These are phyloP conservation scores for Ilyonectria mors-panacis DNA, from an alignment of 2,329 filamentous ascomycete species.

Conservation along the genomic window DNA sequence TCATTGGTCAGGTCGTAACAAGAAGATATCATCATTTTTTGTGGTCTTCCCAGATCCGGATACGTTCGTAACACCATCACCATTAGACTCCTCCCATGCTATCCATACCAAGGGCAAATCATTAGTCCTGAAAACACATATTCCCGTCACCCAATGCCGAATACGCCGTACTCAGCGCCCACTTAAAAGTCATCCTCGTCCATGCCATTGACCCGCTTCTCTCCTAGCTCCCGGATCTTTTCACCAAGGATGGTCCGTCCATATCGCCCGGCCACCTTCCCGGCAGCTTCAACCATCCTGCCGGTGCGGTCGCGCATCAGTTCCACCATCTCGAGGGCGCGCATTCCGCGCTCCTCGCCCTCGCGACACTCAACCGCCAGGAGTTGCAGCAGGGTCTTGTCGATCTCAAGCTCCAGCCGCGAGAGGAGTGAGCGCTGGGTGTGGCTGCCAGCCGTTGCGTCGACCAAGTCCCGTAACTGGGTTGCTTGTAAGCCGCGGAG, in stretches of 20 bases:
- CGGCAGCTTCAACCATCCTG: slow-evolving; percentile 91
- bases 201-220: slow-evolving; percentile 75
- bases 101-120: not conserved
- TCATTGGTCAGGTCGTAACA: not conserved
- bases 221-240: slow-evolving; percentile 90
- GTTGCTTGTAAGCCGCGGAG: slow-evolving; percentile 80
- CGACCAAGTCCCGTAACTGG: slow-evolving; percentile 82
- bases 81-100: not conserved
- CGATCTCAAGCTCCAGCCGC: slow-evolving; percentile 84
- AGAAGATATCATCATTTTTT: not conserved
- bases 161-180: not conserved
- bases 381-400: slow-evolving; percentile 91
- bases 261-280: slow-evolving; percentile 90
- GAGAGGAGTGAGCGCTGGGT: slow-evolving; percentile 77
- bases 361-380: slow-evolving; percentile 92
- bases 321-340: slow-evolving; percentile 89
- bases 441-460: slow-evolving; percentile 71
- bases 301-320: slow-evolving; percentile 89
- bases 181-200: slow-evolving; percentile 66
- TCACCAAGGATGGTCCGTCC: slow-evolving; percentile 84
- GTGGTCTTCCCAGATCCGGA: not conserved
- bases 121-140: slow-evolving; percentile 1
- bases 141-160: not conserved
- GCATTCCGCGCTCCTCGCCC: slow-evolving; percentile 94
- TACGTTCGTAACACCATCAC: not conserved